Evolutionary conservation across 352 stramenopile species (phyloP).

Genomic region (Phytophthora europaea): DNA sequence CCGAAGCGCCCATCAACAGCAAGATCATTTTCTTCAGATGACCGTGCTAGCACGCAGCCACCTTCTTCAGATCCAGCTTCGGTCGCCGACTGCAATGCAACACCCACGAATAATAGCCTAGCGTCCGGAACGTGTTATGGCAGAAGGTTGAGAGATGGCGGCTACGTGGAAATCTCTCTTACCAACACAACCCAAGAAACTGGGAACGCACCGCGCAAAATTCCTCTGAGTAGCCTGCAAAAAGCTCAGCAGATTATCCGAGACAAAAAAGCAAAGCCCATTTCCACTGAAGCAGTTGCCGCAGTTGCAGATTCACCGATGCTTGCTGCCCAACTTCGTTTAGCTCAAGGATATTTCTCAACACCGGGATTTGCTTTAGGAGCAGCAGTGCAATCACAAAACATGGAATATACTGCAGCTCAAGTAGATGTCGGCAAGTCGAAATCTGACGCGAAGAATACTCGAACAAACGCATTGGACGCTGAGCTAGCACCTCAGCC

Average conservation of each 20-base stretch:
- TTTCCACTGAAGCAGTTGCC: slow-evolving; percentile 23
- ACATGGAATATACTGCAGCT: background rate
- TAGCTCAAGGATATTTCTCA: slow-evolving; percentile 32
- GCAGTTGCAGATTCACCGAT: slow-evolving; percentile 5
- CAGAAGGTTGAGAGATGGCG: slow-evolving; percentile 29
- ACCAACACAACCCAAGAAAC: background rate
- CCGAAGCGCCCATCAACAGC: slow-evolving; percentile 23
- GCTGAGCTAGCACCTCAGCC: background rate
- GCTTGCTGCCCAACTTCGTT: slow-evolving; percentile 27
- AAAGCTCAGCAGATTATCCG: slow-evolving; percentile 34
- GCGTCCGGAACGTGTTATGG: slow-evolving; percentile 4
- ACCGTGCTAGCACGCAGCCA: background rate
- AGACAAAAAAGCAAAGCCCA: slow-evolving; percentile 15
- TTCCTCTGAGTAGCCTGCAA: slow-evolving; percentile 13
- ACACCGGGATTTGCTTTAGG: slow-evolving; percentile 36
- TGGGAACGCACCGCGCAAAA: slow-evolving; percentile 5
- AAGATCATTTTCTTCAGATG: background rate
- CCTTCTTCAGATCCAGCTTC: background rate
- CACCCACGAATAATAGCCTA: background rate
- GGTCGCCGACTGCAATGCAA: background rate
- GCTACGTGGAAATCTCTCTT: slow-evolving; percentile 23
- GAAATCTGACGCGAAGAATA: background rate
- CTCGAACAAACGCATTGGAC: background rate
- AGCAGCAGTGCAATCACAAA: background rate
- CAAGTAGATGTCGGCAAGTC: background rate